phyloP scores from a whole-genome alignment of 805 yeast species.

The Blastobotrys mokoenaii region DNA sequence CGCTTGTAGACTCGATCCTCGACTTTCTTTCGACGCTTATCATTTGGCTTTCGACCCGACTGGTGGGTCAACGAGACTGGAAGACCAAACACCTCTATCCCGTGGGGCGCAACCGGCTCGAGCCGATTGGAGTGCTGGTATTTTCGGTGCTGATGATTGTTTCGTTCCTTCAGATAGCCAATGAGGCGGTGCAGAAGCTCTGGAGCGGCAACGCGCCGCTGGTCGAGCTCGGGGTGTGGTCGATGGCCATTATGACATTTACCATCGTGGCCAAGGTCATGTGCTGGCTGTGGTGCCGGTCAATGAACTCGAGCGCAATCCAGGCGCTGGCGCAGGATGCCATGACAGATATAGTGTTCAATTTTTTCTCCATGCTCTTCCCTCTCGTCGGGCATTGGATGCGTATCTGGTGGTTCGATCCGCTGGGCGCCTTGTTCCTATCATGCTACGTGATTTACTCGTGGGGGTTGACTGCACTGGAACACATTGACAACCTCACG shows the following conservation, averaged over 20 bases:
- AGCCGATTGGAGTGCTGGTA: constrained; percentile 70
- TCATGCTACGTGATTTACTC: constrained; percentile 53
- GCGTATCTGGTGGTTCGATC: constrained; percentile 63
- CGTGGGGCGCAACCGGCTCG: constrained; percentile 62
- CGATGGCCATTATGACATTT: constrained; percentile 50
- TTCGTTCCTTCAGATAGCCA: constrained; percentile 65
- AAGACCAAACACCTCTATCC: constrained; percentile 41
- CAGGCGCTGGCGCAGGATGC: constrained; percentile 82
- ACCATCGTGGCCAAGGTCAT: constrained; percentile 54
- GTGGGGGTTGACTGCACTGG: constrained; percentile 60
- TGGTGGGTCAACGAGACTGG: constrained; percentile 37
- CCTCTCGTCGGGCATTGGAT: constrained; percentile 52
- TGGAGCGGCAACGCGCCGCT: constrained; percentile 31
- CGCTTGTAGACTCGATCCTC: constrained; percentile 65
- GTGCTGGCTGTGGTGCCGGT: constrained; percentile 58
- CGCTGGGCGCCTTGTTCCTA: constrained; percentile 59
- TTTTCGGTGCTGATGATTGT: constrained; percentile 64
- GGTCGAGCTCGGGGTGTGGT: constrained; percentile 41
- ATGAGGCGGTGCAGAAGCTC: constrained; percentile 48
- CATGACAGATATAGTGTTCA: constrained; percentile 66
- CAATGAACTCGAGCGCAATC: constrained; percentile 54
- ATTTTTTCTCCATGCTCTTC: constrained; percentile 59
- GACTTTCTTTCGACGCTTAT: constrained; percentile 70
- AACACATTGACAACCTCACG: constrained; percentile 65
- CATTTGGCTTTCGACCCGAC: constrained; percentile 49